Evolutionary conservation across 805 yeast species (phyloP), one percentile per base, ranked within the genome.

Genomic region (Candida maltosa): DNA sequence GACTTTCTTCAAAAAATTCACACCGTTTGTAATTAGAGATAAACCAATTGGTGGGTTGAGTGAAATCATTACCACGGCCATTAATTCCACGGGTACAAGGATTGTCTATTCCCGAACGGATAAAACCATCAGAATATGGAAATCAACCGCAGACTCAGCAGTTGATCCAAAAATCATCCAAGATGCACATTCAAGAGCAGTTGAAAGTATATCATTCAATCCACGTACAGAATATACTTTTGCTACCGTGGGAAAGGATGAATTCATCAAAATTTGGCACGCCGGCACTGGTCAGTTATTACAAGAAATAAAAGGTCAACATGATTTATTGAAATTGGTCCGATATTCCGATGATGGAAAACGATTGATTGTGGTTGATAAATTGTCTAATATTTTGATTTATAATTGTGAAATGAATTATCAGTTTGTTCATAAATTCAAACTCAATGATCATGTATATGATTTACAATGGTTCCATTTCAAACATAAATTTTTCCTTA

Each of bases 201-300:
- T 70, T 15, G 69, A 65, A 35, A 41, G 62, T 16, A 39, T 78
- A 6, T 45, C 67, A 2, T 78, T 80, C 80, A 59, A 70, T 31
- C 80, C 83, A 1, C 48, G 49, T 14, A 49, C 61, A 19, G 74
- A 75, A 19, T 60, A 60, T 27, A 45, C 60, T 9, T 59, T 78
- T 35, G 78, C 73, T 3, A 60, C 74, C 5, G 77, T 72, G 23
- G 77, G 77, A 5, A 46, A 62, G 19, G 83, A 75, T 45, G 60
- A 61, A 9, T 46, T 41, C 29, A 55, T 78, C 24, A 70, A 70
- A 43, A 40, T 74, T 19, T 73, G 81, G 80, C 42, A 47, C 16
- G 71, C 70, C 26, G 46, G 51, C 16, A 51, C 49, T 22, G 75
- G 73, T 6, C 45, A 46, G 11, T 36, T 57, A 11, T 53, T 60